These are phyloP conservation scores for Letharia columbiana DNA, from an alignment of 495 filamentous ascomycete species.

Conservation along the genomic window DNA sequence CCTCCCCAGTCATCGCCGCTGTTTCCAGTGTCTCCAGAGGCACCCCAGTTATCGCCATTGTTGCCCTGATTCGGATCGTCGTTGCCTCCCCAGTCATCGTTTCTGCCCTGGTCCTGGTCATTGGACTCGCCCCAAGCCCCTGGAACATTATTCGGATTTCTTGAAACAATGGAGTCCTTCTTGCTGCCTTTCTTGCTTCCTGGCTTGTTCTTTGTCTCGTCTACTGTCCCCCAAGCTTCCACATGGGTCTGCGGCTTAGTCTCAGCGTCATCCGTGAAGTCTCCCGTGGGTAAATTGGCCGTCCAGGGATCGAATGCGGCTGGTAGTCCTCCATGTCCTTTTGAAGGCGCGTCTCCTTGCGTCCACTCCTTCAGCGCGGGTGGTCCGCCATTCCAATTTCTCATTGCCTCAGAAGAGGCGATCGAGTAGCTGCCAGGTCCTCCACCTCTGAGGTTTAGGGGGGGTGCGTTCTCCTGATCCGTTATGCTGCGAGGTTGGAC, in stretches of 20 bases:
- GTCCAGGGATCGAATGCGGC: conserved; percentile 11
- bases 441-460: conserved; percentile 6
- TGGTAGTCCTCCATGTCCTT: not conserved
- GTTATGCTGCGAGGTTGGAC: not conserved
- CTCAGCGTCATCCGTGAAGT: conserved; percentile 1
- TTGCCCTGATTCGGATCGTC: conserved; percentile 1
- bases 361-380: not conserved
- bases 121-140: conserved; percentile 7
- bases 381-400: conserved; percentile 8
- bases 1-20: not conserved
- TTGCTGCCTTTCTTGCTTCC: conserved; percentile 1
- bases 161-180: not conserved
- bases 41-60: conserved; percentile 7
- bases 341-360: not conserved
- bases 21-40: not conserved
- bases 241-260: not conserved
- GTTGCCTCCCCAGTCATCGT: not conserved
- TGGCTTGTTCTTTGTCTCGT: not conserved
- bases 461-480: not conserved
- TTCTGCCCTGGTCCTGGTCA: not conserved
- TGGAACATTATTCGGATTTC: not conserved
- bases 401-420: not conserved
- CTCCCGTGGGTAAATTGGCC: conserved; percentile 12
- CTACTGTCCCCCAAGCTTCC: not conserved
- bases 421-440: conserved; percentile 10